Evolutionary conservation across 108 stramenopile genomes (phyloP), one percentile per base, ranked within the genome.

Genomic region (Cyclotella sp.): DNA sequence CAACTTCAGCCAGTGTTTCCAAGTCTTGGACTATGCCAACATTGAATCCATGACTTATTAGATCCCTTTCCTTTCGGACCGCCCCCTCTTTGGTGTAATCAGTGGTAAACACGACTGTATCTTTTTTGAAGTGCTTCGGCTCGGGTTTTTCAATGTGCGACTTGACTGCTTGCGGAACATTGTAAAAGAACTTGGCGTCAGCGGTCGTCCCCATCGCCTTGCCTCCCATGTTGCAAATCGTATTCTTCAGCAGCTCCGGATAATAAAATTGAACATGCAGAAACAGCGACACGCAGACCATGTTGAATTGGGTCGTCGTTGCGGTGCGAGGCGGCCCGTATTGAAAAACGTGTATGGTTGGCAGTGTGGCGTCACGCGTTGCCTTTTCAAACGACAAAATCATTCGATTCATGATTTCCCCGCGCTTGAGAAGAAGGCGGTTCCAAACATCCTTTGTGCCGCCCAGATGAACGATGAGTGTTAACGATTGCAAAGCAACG

Each of bases 281-380:
- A 28, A 66, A 66, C 11, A 66, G 64, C 26, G 64, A 66, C 24
- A 66, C 45, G 22, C 64, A 66, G 43, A 47, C 64, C 16, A 45
- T 14, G 44, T 66, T 66, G 44, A 66, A 66, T 66, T 66, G 64
- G 1, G 43, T 27, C 19, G 64, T 66, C 9, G 64, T 66, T 7
- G 45, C 45, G 10, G 64, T 66, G 19, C 64, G 64, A 45, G 64
- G 24, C 8, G 40, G 13, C 15, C 64, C 64, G 45, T 30, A 66
- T 47, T 58, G 55, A 58, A 58, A 58, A 3, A 58, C 22, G 9
- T 58, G 55, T 58, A 58, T 7, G 3, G 24, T 58, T 5, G 19
- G 26, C 22, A 4, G 55, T 3, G 1, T 3, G 13, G 55, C 16
- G 2, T 24, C 55, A 0, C 13, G 12, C 24, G 55, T 14, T 58